Evolutionary conservation across 2,329 filamentous ascomycete genomes (phyloP).

Genomic region (Nectriaceae sp.): DNA sequence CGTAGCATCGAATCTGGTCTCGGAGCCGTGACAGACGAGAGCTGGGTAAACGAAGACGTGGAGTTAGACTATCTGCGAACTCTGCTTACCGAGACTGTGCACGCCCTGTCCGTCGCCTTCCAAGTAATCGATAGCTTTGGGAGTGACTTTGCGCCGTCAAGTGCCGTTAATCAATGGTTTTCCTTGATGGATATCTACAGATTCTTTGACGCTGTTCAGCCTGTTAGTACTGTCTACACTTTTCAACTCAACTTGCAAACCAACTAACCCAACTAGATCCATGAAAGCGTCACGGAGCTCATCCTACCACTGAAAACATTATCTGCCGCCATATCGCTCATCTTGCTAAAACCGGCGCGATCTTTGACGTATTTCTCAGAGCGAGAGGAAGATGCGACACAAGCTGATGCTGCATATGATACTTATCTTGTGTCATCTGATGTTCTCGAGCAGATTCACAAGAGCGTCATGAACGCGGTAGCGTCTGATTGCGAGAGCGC

Average conservation of each 20-base stretch:
- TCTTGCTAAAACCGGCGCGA: slow-evolving; percentile 66
- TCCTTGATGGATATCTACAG: slow-evolving; percentile 65
- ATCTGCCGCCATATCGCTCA: slow-evolving; percentile 68
- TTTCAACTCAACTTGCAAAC: background rate
- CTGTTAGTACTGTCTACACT: slow-evolving; percentile 25
- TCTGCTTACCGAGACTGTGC: slow-evolving; percentile 69
- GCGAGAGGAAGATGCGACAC: slow-evolving; percentile 38
- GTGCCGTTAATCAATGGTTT: slow-evolving; percentile 71
- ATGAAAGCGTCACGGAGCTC: slow-evolving; percentile 50
- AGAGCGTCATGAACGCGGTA: slow-evolving; percentile 64
- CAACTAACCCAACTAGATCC: slow-evolving; percentile 31
- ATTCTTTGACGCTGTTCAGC: slow-evolving; percentile 68
- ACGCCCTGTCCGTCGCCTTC: slow-evolving; percentile 74
- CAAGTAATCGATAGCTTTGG: slow-evolving; percentile 65
- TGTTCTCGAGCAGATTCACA: slow-evolving; percentile 72
- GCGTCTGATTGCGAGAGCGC: slow-evolving; percentile 60
- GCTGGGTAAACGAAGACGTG: slow-evolving; percentile 52
- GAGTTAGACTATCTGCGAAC: slow-evolving; percentile 62
- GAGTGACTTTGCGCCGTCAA: slow-evolving; percentile 56
- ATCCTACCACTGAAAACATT: slow-evolving; percentile 68
- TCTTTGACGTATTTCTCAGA: slow-evolving; percentile 49
- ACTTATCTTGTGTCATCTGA: slow-evolving; percentile 70
- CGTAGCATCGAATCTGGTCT: slow-evolving; percentile 50
- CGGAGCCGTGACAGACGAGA: slow-evolving; percentile 52
- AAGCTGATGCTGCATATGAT: slow-evolving; percentile 41